phyloP scores from a whole-genome alignment of 2,329 filamentous ascomycete genomes.

The Alternaria sp. region DNA sequence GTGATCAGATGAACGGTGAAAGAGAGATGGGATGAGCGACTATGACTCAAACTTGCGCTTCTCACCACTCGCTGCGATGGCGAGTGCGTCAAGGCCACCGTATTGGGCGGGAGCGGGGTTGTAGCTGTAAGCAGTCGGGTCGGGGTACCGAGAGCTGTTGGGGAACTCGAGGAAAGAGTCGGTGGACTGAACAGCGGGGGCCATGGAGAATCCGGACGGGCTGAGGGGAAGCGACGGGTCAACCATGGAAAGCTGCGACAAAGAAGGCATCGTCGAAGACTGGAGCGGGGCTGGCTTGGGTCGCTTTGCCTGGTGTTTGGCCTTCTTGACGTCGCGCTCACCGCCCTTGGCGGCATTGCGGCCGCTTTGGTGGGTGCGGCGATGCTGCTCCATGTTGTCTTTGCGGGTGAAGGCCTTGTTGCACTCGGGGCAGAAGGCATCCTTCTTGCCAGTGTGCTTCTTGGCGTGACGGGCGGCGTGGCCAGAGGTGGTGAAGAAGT shows the following conservation, averaged over 20 bases:
- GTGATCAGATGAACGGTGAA: constrained; percentile 4
- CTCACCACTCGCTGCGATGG: constrained; percentile 46
- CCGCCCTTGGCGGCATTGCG: constrained; percentile 48
- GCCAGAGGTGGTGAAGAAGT: constrained; percentile 83
- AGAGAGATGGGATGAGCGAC: not conserved
- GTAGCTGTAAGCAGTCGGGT: constrained; percentile 37
- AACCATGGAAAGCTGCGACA: constrained; percentile 31
- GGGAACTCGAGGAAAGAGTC: constrained; percentile 33
- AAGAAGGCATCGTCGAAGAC: constrained; percentile 20
- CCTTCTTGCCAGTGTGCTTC: constrained; percentile 83
- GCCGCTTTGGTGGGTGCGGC: constrained; percentile 72
- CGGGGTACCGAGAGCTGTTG: constrained; percentile 39
- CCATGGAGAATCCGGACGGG: constrained; percentile 37
- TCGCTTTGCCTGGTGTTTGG: constrained; percentile 43
- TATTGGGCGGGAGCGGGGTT: constrained; percentile 27
- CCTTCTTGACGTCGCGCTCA: constrained; percentile 47
- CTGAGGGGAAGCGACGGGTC: constrained; percentile 39
- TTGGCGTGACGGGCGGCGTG: constrained; percentile 86
- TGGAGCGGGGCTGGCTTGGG: constrained; percentile 43
- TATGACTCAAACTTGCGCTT: constrained; percentile 45
- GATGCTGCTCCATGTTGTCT: constrained; percentile 88
- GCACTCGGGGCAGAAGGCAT: constrained; percentile 72
- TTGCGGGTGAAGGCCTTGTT: constrained; percentile 81
- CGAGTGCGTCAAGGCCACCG: constrained; percentile 46
- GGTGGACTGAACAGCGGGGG: constrained; percentile 35